Base-by-base conservation (phyloP, 1,139 yeast species). In the Chernovozyma aurita region DNA sequence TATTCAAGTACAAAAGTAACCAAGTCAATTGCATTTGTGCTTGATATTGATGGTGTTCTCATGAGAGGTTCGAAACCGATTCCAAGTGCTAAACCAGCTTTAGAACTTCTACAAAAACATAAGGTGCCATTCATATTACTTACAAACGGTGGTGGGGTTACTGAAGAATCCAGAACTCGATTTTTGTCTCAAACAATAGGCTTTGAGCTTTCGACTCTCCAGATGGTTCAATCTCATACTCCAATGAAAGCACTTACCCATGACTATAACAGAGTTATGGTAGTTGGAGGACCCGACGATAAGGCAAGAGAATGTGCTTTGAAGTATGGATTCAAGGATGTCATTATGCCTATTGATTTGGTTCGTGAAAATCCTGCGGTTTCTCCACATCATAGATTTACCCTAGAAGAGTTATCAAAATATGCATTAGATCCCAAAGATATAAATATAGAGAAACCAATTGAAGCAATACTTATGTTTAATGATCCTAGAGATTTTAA, bases 401-500 rank as follows among this genome's bases (percentile, higher is more conserved):
- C 74, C 1, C 40, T 47, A 3, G 65, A 65, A 4, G 80, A 83
- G 40, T 50, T 83, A 12, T 55, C 59, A 13, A 48, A 62, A 20
- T 71, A 67, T 57, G 78, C 83, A 1, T 37, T 52, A 24, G 51
- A 50, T 24, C 55, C 57, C 20, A 50, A 53, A 12, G 59, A 57
- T 2, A 42, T 56, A 6, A 59, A 63, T 41, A 40, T 55, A 14
- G 29, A 48, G 4, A 18, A 13, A 9, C 77, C 78, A 12, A 70
- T 88, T 42, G 95, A 87, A 46, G 94, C 94, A 0, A 70, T 92
- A 2, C 63, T 92, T 44, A 90, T 88, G 30, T 88, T 90, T 59
- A 87, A 86, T 55, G 98, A 92, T 57, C 87, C 97, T 2, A 69
- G 95, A 39, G 97, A 92, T 53, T 73, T 88, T 80, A 90, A 87